Percentiles rank a stretch among this genome's conserved stretches.
Evolutionary conservation across 2,329 filamentous ascomycete genomes (phyloP).

Genomic region (Talaromyces sp.): DNA sequence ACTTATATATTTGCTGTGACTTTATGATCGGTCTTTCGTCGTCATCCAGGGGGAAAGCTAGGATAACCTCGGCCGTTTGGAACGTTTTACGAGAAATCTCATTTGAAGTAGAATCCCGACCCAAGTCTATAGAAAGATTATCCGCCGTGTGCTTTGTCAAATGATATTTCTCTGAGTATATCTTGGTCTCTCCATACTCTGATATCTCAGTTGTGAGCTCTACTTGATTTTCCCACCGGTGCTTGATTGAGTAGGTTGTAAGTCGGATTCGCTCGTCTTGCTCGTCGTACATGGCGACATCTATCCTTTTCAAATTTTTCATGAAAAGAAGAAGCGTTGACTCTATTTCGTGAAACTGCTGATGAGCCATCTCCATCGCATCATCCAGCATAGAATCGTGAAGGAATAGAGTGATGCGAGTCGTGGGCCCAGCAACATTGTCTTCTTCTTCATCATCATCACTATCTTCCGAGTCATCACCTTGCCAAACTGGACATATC

Average conservation of each 20-base stretch:
- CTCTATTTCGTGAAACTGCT: background rate
- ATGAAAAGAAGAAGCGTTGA: background rate
- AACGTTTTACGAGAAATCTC: background rate
- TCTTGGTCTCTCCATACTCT: background rate
- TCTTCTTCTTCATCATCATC: background rate
- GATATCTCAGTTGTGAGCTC: background rate
- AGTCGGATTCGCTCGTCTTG: background rate
- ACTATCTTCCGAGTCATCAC: background rate
- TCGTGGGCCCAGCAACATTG: background rate
- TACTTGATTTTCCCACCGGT: background rate
- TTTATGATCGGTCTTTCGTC: background rate
- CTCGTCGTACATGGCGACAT: background rate
- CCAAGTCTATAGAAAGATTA: background rate
- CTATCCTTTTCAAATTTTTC: background rate
- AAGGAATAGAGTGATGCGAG: background rate
- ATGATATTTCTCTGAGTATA: background rate
- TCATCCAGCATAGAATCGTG: background rate
- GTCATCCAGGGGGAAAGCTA: background rate
- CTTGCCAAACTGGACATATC: background rate
- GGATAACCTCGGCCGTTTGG: background rate
- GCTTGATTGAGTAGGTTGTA: background rate
- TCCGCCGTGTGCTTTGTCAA: background rate
- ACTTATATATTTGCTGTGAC: background rate
- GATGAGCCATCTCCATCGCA: background rate
- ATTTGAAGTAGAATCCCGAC: background rate